Conservation (phyloP, 345 rosid genomes). For the Citrus medica region DNA sequence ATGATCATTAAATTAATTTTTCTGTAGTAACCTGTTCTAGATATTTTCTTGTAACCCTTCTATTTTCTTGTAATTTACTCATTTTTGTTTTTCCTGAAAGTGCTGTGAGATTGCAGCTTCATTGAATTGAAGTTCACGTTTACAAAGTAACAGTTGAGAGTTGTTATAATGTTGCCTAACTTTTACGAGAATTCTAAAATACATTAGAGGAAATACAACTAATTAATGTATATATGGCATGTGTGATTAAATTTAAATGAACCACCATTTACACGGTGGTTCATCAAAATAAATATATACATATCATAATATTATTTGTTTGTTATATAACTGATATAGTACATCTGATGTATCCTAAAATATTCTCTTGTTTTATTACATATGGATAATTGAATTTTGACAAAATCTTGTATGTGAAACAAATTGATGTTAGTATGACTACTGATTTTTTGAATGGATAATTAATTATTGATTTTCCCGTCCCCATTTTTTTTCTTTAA, state of each 20-base stretch:
- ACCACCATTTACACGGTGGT: rapidly evolving
- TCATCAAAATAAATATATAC: no score
- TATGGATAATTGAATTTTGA: not conserved
- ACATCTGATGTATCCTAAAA: rapidly evolving
- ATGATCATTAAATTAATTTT: no score
- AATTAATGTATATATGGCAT: no score
- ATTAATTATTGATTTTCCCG: not conserved
- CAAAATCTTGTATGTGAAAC: not conserved
- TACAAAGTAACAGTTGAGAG: not conserved
- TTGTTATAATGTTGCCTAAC: not conserved
- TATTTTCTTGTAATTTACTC: not conserved
- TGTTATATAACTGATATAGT: rapidly evolving
- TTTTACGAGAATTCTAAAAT: not conserved
- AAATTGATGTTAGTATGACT: not conserved
- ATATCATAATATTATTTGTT: rapidly evolving
- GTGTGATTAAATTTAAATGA: no score
- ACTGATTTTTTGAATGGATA: not conserved
- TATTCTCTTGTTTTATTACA: not conserved
- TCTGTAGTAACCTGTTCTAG: not conserved
- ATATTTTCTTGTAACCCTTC: not conserved
- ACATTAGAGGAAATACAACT: no score
- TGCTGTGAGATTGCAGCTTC: not conserved
- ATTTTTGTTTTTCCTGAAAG: not conserved
- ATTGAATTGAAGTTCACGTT: not conserved
- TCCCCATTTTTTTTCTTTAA: not conserved